phyloP scores from a whole-genome alignment of 345 rosid genomes.

The Sisymbrium irio region DNA sequence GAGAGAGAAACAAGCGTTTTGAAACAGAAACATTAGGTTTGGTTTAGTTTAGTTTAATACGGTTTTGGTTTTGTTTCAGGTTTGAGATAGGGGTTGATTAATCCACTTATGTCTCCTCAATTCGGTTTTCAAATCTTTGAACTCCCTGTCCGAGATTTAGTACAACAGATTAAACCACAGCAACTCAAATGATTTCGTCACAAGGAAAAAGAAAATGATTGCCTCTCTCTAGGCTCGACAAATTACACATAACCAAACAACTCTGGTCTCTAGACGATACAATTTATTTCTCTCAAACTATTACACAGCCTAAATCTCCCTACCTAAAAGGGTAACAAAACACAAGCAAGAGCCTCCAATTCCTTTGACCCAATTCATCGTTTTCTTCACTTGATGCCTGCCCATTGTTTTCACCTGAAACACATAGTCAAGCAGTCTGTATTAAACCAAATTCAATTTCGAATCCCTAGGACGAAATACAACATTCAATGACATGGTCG shows the following conservation, averaged over 20 bases:
- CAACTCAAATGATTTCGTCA: background rate
- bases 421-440: background rate
- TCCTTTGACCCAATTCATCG: conserved; percentile 3
- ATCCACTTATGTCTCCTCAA: background rate
- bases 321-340: background rate
- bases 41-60: too few species aligned
- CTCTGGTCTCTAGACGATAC: background rate
- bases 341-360: background rate
- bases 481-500: background rate
- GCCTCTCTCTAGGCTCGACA: conserved; percentile 1
- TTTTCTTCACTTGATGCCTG: conserved; percentile 18
- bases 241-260: conserved; percentile 1
- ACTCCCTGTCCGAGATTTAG: too few species aligned
- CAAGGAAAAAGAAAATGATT: background rate
- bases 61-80: too few species aligned
- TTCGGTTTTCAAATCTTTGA: background rate
- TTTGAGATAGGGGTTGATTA: too few species aligned
- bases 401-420: conserved; percentile 23
- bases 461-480: background rate
- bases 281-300: background rate
- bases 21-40: too few species aligned
- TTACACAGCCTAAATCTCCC: conserved; percentile 11
- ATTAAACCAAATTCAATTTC: background rate
- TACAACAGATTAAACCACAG: background rate
- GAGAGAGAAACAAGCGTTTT: too few species aligned